A percentile compares a stretch with the other conserved stretches of the same genome.
phyloP scores from a whole-genome alignment of 257 asterid species.

The Verbascum thapsus region DNA sequence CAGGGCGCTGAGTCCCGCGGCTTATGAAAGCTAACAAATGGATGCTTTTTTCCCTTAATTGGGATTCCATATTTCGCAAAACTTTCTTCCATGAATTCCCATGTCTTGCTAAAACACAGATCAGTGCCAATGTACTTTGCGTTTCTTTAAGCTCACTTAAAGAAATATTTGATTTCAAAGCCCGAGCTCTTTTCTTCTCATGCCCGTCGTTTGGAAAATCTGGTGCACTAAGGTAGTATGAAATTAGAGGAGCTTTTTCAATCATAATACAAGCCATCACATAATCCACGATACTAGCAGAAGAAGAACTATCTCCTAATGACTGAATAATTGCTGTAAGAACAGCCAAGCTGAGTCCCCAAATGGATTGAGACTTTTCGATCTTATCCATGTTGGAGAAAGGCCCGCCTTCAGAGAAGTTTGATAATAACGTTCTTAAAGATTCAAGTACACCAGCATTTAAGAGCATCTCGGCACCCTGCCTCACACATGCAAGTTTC shows the following conservation, averaged over 20 bases:
- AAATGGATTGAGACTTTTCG: constrained; percentile 60
- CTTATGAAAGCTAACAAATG: constrained; percentile 90
- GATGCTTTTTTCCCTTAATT: constrained; percentile 76
- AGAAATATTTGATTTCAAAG: constrained; percentile 60
- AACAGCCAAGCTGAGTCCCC: constrained; percentile 94
- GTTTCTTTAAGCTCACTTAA: constrained; percentile 76
- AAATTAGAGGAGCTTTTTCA: constrained; percentile 74
- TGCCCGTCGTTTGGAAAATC: constrained; percentile 71
- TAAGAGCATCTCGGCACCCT: constrained; percentile 83
- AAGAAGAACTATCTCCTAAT: constrained; percentile 57
- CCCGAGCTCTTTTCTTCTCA: constrained; percentile 80
- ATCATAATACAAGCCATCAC: constrained; percentile 73
- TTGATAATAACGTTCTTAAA: constrained; percentile 53
- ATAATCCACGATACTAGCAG: constrained; percentile 55
- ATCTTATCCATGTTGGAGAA: constrained; percentile 41
- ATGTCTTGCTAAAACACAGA: constrained; percentile 76
- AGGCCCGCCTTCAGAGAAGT: constrained; percentile 51
- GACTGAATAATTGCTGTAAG: constrained; percentile 81
- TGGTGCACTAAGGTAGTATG: constrained; percentile 74
- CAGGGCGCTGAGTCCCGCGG: constrained; percentile 70
- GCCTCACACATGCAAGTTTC: constrained; percentile 73
- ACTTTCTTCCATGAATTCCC: constrained; percentile 71
- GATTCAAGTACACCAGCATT: constrained; percentile 74
- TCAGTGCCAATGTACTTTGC: constrained; percentile 63
- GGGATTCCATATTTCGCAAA: constrained; percentile 75